These are phyloP conservation scores for Adansonia madagascariensis DNA, from an alignment of 441 rosid species.

Conservation along the genomic window DNA sequence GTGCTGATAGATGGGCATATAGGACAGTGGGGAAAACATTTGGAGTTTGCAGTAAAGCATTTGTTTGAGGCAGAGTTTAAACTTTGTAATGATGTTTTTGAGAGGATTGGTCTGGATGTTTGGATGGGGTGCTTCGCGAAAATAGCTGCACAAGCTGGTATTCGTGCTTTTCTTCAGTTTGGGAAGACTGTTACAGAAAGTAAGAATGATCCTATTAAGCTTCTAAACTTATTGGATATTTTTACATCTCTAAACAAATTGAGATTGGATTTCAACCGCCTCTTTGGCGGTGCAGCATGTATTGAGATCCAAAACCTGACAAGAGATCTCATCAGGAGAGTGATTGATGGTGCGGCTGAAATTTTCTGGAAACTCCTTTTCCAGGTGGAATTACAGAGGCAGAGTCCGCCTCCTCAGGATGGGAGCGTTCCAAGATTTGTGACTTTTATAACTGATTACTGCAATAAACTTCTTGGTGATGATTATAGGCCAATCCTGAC, in stretches of 20 bases:
- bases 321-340: constrained; percentile 84
- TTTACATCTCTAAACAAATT: constrained; percentile 82
- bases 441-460: constrained; percentile 81
- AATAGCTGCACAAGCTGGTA: constrained; percentile 95
- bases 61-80: constrained; percentile 92
- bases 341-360: constrained; percentile 86
- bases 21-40: no score
- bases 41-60: constrained; percentile 59
- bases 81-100: constrained; percentile 91
- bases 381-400: constrained; percentile 88
- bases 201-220: constrained; percentile 92
- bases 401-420: constrained; percentile 73
- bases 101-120: constrained; percentile 74
- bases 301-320: constrained; percentile 88
- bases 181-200: constrained; percentile 92
- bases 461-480: constrained; percentile 82
- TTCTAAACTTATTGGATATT: constrained; percentile 85
- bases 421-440: constrained; percentile 82
- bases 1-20: no score
- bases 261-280: constrained; percentile 87
- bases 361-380: constrained; percentile 88
- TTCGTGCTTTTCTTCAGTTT: constrained; percentile 89
- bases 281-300: constrained; percentile 92
- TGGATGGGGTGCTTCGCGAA: constrained; percentile 97
- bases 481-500: constrained; percentile 73